Conservation (phyloP, 208 protist genomes). For the Acanthamoeba lenticulata region DNA sequence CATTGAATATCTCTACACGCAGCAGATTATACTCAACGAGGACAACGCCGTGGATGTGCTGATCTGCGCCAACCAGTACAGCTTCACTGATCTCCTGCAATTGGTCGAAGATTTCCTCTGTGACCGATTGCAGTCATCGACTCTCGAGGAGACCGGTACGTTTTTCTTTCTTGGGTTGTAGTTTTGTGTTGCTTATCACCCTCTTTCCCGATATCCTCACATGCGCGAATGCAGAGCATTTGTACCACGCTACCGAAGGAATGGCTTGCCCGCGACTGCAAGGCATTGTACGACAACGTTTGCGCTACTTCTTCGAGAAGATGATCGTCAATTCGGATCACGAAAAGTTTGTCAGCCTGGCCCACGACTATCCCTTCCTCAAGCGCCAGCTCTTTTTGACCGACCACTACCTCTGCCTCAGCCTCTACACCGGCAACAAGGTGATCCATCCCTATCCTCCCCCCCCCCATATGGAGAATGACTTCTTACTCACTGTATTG, state of each 20-base stretch:
- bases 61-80: constrained; percentile 63
- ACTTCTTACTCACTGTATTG: background rate
- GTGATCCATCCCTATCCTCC: background rate
- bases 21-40: constrained; percentile 55
- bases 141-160: constrained; percentile 40
- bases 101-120: constrained; percentile 49
- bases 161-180: background rate
- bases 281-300: background rate
- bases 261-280: background rate
- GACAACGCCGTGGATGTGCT: constrained; percentile 65
- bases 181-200: background rate
- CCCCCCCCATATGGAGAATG: background rate
- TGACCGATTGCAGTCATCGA: background rate
- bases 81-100: constrained; percentile 44
- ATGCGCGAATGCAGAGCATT: background rate
- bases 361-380: constrained; percentile 29
- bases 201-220: background rate
- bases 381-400: constrained; percentile 49
- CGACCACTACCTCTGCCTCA: constrained; percentile 56
- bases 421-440: constrained; percentile 57
- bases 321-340: constrained; percentile 23
- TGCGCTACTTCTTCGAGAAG: constrained; percentile 52
- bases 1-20: constrained; percentile 63
- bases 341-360: constrained; percentile 45
- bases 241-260: constrained; percentile 19